A percentile compares a stretch with the other conserved stretches of the same genome.
These are phyloP conservation scores for Septoria petroselini DNA, from an alignment of 2,329 filamentous ascomycete species.

Conservation along the genomic window DNA sequence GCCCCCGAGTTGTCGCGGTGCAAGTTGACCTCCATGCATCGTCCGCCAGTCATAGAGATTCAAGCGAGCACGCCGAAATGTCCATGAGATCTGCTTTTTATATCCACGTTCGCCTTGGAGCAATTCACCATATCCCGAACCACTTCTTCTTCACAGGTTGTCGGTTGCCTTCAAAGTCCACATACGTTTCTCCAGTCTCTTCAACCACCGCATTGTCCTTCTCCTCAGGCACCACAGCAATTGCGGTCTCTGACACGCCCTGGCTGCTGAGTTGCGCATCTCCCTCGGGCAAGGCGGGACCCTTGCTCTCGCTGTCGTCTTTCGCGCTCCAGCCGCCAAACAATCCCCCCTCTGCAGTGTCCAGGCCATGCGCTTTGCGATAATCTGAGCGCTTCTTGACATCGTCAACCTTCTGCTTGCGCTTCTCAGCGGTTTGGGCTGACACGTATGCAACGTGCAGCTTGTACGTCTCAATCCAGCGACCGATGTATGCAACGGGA, in stretches of 20 bases:
- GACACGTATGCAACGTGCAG: constrained; percentile 73
- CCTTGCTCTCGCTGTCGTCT: constrained; percentile 37
- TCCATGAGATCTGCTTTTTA: background rate
- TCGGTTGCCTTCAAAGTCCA: constrained; percentile 44
- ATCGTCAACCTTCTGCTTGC: constrained; percentile 74
- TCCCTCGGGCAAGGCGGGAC: constrained; percentile 40
- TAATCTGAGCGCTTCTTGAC: constrained; percentile 82
- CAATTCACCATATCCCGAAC: constrained; percentile 70
- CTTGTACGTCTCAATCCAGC: constrained; percentile 68
- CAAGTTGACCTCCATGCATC: too few species aligned
- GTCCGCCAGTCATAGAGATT: too few species aligned
- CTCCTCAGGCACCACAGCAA: constrained; percentile 14
- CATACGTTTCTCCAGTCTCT: constrained; percentile 40
- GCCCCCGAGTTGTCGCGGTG: too few species aligned
- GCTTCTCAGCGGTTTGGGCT: constrained; percentile 65
- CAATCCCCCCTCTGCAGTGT: constrained; percentile 49
- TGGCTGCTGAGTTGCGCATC: constrained; percentile 32
- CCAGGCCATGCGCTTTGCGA: constrained; percentile 79
- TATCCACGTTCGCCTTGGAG: too few species aligned
- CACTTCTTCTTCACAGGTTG: constrained; percentile 69
- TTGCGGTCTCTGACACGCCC: background rate
- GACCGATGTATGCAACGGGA: constrained; percentile 64
- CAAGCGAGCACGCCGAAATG: background rate
- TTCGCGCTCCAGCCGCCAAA: constrained; percentile 51
- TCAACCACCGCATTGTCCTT: constrained; percentile 35